Base-by-base conservation (phyloP, 116 monocot genomes). In the Papilionanthe hybrid region DNA sequence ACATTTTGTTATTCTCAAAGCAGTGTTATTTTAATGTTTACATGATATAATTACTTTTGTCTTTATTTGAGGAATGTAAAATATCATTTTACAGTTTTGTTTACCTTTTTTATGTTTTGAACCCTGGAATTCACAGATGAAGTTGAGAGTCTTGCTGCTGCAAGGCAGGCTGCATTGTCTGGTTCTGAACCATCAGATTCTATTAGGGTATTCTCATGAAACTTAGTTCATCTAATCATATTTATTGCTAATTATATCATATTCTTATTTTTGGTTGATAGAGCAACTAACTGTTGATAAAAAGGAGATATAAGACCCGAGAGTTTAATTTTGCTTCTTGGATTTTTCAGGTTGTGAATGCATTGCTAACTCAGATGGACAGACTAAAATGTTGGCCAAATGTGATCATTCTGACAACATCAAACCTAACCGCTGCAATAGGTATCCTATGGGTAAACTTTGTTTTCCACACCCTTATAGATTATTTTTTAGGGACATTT, bases 91-190 rank as follows among this genome's bases (percentile, higher is more conserved):
- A 0, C 72, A 5, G 17, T 78, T 67, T 18, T 82, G 53, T n/a
- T 67, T 19, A 74, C 55, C 25, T 15, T 77, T 75, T n/a, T 81
- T 57, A 15, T 71, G 49, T 27, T 25, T 0, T 43, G 42, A 73
- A 44, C 43, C 11, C 9, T 43, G 1, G 19, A 73, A 73, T 44
- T 73, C 28, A 42, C 79, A 99, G 99, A 99, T 93, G 99, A 99
- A 90, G 99, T 99, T 67, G 95, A 99, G 90, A 99, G 95, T 82
- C 95, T 99, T 86, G 95, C 95, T 82, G 95, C 95, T 89, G 95
- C 95, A 18, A 88, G 99, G 84, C 90, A 99, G 25, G 95, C 99
- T 75, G 95, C 95, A 23, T 82, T 99, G 50, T 99, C 99, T 84
- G 99, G 99, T 68, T 95, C 95, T 53, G 99, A 99, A 82, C 95